Evolutionary conservation across 768 basidiomycete species (phyloP), one percentile per base, ranked within the genome.

Genomic region (Cystofilobasidium capitatum): DNA sequence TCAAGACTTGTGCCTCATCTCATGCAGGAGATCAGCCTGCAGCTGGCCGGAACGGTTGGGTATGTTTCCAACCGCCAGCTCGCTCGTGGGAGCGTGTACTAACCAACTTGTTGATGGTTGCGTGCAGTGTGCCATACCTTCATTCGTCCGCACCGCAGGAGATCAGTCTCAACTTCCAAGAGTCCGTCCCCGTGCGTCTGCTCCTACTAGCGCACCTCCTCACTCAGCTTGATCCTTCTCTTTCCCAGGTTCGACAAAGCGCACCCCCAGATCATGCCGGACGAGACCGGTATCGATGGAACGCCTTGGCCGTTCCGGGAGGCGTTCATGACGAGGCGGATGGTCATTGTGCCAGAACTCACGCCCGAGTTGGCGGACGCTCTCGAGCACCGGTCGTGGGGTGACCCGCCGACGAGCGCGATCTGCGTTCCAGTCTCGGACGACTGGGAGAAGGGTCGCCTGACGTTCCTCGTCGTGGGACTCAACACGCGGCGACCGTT

Each of bases 401-500:
- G 65, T n/a, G 55, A 58, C 29, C 47, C 65, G n/a, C 58, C 58
- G 10, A 39, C 42, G 9, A 37, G 14, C 20, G 59, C 58, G 9
- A 47, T 66, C 33, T 45, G 44, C 37, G 29, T 66, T 13, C 65
- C 65, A 13, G n/a, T 66, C 26, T 51, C 65, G 2, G 45, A 59
- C 13, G 57, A 66, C 45, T 66, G 40, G 45, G 20, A 42, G 8
- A 49, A 42, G 7, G 65, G 65, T 22, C 58, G 65, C 16, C 65
- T 66, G 45, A 45, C 45, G 29, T 66, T 75, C 9, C 69, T 75
- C n/a, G 69, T 76, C 51, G 37, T 75, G 16, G 75, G 75, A 1
- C 55, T 76, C 31, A 76, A 76, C 61, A 72, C 72, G 12, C 49
- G 75, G 9, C 44, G 73, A 29, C 71, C 71, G 29, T 76, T 66